Evolutionary conservation across 2,329 filamentous ascomycete species (phyloP).

Genomic region (Gliomastix tumulicola): DNA sequence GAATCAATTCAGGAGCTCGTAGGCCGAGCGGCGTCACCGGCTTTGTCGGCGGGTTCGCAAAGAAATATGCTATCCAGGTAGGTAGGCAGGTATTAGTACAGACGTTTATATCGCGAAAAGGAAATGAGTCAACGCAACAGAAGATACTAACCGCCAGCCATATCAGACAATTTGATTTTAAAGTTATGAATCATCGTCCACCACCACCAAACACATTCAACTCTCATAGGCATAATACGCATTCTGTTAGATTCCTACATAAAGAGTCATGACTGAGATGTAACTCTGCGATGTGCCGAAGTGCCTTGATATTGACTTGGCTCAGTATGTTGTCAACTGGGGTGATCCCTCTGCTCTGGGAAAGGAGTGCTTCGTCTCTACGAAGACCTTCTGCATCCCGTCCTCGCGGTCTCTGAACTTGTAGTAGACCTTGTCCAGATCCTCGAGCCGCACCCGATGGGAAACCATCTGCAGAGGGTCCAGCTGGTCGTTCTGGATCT

Average conservation of each 20-base stretch:
- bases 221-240: too few relatives aligned
- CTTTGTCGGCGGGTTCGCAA: conserved; percentile 13
- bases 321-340: conserved; percentile 33
- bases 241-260: too few relatives aligned
- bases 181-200: too few relatives aligned
- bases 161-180: conserved; percentile 19
- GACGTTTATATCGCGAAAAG: too few relatives aligned
- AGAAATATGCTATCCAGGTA: conserved; percentile 15
- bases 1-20: conserved; percentile 18
- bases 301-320: too few relatives aligned
- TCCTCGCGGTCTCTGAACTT: conserved; percentile 57
- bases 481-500: conserved; percentile 61
- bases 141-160: conserved; percentile 18
- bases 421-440: conserved; percentile 60
- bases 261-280: too few relatives aligned
- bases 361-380: conserved; percentile 50
- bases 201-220: too few relatives aligned
- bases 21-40: conserved; percentile 15
- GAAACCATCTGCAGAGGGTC: conserved; percentile 76
- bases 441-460: conserved; percentile 69
- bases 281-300: too few relatives aligned
- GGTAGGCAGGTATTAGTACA: too few relatives aligned
- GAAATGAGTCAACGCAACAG: not conserved
- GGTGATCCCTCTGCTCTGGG: conserved; percentile 36
- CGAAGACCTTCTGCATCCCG: conserved; percentile 74